A percentile compares a stretch with the other conserved stretches of the same genome.
phyloP scores from a whole-genome alignment of 179 eudicot species.

The Beta macrorhiza region DNA sequence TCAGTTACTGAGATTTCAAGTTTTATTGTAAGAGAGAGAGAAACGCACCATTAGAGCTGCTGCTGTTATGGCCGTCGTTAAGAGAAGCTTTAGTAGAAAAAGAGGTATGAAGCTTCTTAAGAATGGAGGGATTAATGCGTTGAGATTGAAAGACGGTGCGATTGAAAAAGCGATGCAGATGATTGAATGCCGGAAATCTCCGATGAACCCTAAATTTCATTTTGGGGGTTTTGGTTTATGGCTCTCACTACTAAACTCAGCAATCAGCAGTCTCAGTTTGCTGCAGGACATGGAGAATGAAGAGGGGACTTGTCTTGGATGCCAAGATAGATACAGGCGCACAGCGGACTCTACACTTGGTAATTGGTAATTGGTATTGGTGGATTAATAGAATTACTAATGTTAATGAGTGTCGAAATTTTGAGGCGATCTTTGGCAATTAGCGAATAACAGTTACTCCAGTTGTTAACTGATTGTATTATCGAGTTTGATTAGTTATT shows the following conservation, averaged over 20 bases:
- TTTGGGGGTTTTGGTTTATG: background rate
- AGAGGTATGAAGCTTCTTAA: conserved; percentile 21
- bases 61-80: conserved; percentile 27
- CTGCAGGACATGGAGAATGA: background rate
- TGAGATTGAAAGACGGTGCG: conserved; percentile 20
- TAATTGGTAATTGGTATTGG: too few relatives aligned
- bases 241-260: background rate
- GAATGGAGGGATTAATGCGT: conserved; percentile 6
- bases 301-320: background rate
- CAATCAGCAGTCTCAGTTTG: background rate
- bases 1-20: background rate
- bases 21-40: background rate
- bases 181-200: conserved; percentile 19
- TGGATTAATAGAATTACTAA: too few relatives aligned
- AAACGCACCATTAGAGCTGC: conserved; percentile 25
- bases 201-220: conserved; percentile 39
- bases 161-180: background rate
- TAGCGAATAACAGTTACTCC: too few relatives aligned
- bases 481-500: too few relatives aligned
- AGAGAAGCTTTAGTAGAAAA: conserved; percentile 33
- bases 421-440: too few relatives aligned
- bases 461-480: too few relatives aligned
- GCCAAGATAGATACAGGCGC: background rate
- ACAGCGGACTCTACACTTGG: background rate
- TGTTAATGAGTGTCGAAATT: too few relatives aligned